phyloP scores from a whole-genome alignment of 768 basidiomycete species.

The Favolaschia claudopus region DNA sequence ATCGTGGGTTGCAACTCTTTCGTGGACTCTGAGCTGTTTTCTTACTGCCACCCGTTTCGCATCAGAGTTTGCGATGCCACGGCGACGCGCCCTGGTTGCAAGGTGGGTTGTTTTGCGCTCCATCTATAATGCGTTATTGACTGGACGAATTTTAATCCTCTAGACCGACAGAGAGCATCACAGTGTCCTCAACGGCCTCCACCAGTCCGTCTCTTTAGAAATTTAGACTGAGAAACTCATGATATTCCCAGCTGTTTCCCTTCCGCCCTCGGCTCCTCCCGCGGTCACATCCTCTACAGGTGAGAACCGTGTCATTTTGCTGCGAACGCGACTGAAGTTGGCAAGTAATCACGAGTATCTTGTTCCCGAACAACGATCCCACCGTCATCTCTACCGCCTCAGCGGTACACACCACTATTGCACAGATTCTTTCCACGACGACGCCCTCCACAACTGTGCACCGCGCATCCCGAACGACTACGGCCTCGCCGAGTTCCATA shows the following conservation, averaged over 20 bases:
- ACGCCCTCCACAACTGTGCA: background rate
- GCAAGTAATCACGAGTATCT: constrained; percentile 17
- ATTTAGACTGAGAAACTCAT: background rate
- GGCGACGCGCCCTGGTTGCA: constrained; percentile 12
- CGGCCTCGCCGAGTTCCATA: background rate
- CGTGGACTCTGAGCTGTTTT: no score
- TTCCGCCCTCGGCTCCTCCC: constrained; percentile 15
- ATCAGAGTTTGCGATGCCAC: constrained; percentile 12
- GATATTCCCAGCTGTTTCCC: constrained; percentile 8
- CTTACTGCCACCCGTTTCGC: no score
- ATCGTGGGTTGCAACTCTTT: no score
- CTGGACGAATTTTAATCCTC: constrained; percentile 4
- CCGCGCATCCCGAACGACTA: background rate
- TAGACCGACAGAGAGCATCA: background rate
- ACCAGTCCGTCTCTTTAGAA: constrained; percentile 4
- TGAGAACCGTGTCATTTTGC: constrained; percentile 7
- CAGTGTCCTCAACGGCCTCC: constrained; percentile 11
- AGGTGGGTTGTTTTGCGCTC: constrained; percentile 2
- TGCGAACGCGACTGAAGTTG: constrained; percentile 10
- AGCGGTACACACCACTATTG: no score
- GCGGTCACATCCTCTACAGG: constrained; percentile 9
- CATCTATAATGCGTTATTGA: background rate
- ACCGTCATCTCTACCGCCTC: no score
- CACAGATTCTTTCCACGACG: background rate
- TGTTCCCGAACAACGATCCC: no score